phyloP scores from a whole-genome alignment of 2,329 filamentous ascomycete genomes.

The Metarhizium rileyi region DNA sequence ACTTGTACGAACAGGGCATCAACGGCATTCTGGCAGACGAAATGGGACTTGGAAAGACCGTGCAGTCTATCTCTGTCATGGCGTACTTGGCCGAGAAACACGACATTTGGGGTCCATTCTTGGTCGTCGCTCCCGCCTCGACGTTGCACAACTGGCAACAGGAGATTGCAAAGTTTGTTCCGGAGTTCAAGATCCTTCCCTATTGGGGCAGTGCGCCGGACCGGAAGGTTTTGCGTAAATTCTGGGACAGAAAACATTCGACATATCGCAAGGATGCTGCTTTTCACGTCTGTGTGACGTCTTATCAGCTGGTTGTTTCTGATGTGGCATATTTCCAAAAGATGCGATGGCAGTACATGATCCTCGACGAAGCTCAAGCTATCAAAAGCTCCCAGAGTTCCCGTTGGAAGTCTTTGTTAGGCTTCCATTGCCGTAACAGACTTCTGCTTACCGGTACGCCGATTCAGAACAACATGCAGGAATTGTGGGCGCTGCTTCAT shows the following conservation, averaged over 20 bases:
- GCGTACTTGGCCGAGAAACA: constrained; percentile 94
- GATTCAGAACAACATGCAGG: constrained; percentile 99
- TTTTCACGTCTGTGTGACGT: constrained; percentile 94
- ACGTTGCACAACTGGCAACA: constrained; percentile 99
- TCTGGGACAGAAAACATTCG: constrained; percentile 97
- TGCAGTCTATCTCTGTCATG: constrained; percentile 99
- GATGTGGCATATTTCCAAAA: constrained; percentile 98
- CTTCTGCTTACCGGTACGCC: constrained; percentile 91
- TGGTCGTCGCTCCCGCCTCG: constrained; percentile 92
- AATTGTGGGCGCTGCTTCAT: constrained; percentile 92
- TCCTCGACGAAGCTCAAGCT: constrained; percentile 94
- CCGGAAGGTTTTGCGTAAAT: constrained; percentile 91
- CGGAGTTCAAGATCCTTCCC: constrained; percentile 85
- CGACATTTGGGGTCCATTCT: constrained; percentile 95
- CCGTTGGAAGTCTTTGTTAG: constrained; percentile 89
- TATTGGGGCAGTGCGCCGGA: constrained; percentile 96
- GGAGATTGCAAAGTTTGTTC: constrained; percentile 91
- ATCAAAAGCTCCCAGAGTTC: constrained; percentile 98
- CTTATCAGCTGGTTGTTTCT: constrained; percentile 92
- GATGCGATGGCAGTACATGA: constrained; percentile 99
- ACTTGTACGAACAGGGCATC: constrained; percentile 98
- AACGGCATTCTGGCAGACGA: constrained; percentile 98
- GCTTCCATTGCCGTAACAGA: constrained; percentile 91
- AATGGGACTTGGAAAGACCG: constrained; percentile 98
- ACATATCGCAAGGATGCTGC: constrained; percentile 89